Base-by-base conservation (phyloP, 768 basidiomycete species). In the Hericium coralloides region DNA sequence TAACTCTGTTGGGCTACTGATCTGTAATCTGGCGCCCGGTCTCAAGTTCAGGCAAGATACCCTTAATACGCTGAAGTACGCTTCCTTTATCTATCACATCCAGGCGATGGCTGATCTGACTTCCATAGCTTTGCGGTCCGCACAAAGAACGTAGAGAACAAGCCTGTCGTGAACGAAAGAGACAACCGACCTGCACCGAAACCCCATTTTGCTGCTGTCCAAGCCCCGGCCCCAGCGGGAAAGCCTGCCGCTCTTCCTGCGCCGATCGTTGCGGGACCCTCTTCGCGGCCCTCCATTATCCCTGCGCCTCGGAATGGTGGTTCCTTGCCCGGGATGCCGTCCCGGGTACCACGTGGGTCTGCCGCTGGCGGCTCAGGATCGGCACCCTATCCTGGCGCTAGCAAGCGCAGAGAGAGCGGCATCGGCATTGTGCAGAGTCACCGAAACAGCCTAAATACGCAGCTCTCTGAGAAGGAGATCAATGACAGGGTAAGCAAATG, bases 21-120 rank as follows among this genome's bases (percentile, higher is more conserved):
- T 95, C 36, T 92, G 91, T 69, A 93, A 93, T 63, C 73, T 95
- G 9, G 89, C 92, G 10, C 92, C 93, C 15, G 89, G 89, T 1
- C 72, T 71, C 37, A 92, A 84, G 68, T 92, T 92, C 62, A 76
- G 89, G 55, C 84, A 89, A 68, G 92, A 95, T 70, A 92, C 92
- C 4, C 74, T 94, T 15, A 92, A 94, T 68, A 95, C 93, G 4
- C 76, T 95, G n/a, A 92, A 93, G 91, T 90, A 64, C 51, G 9
- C 12, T 23, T 25, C 26, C 5, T 48, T 18, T 51, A 48, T 10
- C 17, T 10, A n/a, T 37, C 45, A 10, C 25, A 49, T 49, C 20
- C 25, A 9, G 4, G 36, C 8, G 12, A 36, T 50, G 9, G 37
- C 57, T 12, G 56, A 55, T 18, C 26, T 6, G 57, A 23, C 5